Evolutionary conservation across 2,329 filamentous ascomycete genomes (phyloP), one percentile per base, ranked within the genome.

Genomic region (Aspergillus brasiliensis): DNA sequence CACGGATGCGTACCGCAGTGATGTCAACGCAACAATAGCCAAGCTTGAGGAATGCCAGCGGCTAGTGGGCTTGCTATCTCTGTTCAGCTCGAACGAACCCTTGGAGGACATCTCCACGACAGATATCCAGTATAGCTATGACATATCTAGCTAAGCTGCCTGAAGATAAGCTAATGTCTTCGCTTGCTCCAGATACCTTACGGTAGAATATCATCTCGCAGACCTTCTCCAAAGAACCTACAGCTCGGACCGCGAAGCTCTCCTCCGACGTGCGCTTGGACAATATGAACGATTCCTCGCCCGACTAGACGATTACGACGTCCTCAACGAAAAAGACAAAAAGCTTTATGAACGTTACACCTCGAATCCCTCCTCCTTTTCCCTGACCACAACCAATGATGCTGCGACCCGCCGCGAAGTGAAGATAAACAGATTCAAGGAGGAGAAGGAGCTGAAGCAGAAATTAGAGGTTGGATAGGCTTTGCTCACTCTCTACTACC

Each of bases 21-120:
- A 87, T 68, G 83, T 97, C 66, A 80, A 81, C 61, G 77, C 82
- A 40, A 86, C 91, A 42, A 86, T 96, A 67, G 77, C 84, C 64
- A 84, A 87, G 56, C 94, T 96, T 77, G 82, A 90, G 69, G 82
- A 90, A 74, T 93, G 91, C 75, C 82, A 89, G 60, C 81, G 85
- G 60, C 85, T 91, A 58, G 86, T 91, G 64, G 82, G 86, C 65
- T 83, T 86, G 61, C 82, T 95, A 25, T 89, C 91, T 0, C 82
- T 99, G 56, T 98, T 98, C 83, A 97, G 92, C 67, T 83, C 88
- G 37, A 99, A 99, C 77, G 95, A 99, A 76, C 84, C 86, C 0
- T 77, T 94, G 40, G 95, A 99, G 62, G 95, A 99, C 78, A 80
- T 97, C 31, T 82, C 91, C 13, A 96, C 94, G 1, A 83, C 84